These are phyloP conservation scores for Kuraishia cidri DNA, from an alignment of 805 yeast genomes.

Conservation along the genomic window DNA sequence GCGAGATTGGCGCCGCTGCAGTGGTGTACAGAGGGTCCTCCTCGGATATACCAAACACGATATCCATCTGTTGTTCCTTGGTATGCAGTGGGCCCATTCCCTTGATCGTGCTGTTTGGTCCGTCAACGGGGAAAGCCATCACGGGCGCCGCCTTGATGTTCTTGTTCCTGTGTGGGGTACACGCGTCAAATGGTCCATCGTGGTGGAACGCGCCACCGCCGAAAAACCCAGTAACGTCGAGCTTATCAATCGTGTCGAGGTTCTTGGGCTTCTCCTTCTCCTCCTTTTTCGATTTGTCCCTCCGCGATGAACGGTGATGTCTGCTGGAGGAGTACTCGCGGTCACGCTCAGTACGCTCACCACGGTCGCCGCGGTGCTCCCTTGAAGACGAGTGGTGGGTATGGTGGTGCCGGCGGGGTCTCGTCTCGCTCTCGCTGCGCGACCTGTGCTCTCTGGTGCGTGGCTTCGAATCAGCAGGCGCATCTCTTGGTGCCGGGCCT, in stretches of 20 bases:
- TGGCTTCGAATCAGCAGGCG: too few species aligned
- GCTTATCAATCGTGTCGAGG: conserved; percentile 87
- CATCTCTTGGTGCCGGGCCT: conserved; percentile 10
- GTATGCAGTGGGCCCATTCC: conserved; percentile 51
- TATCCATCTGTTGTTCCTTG: conserved; percentile 57
- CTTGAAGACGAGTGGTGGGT: conserved; percentile 8
- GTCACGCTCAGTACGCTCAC: conserved; percentile 10
- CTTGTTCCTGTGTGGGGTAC: conserved; percentile 93
- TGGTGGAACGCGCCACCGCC: conserved; percentile 95
- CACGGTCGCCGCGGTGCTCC: conserved; percentile 23
- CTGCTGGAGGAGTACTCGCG: conserved; percentile 6
- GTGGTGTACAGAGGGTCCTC: conserved; percentile 28
- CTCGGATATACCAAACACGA: conserved; percentile 68
- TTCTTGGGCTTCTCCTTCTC: conserved; percentile 49
- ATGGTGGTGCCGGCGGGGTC: conserved; percentile 1
- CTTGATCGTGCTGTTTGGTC: conserved; percentile 81
- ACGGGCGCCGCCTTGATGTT: conserved; percentile 75
- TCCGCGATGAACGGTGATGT: conserved; percentile 3
- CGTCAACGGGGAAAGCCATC: conserved; percentile 90
- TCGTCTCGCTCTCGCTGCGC: conserved; percentile 8
- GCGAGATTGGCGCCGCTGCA: background rate
- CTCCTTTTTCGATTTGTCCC: conserved; percentile 12
- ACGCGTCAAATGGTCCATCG: conserved; percentile 98
- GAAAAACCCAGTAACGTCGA: conserved; percentile 92
- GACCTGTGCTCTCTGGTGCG: conserved; percentile 15